Base-by-base conservation (phyloP, 164 flowering plant genomes). In the Aristolochia californica region DNA sequence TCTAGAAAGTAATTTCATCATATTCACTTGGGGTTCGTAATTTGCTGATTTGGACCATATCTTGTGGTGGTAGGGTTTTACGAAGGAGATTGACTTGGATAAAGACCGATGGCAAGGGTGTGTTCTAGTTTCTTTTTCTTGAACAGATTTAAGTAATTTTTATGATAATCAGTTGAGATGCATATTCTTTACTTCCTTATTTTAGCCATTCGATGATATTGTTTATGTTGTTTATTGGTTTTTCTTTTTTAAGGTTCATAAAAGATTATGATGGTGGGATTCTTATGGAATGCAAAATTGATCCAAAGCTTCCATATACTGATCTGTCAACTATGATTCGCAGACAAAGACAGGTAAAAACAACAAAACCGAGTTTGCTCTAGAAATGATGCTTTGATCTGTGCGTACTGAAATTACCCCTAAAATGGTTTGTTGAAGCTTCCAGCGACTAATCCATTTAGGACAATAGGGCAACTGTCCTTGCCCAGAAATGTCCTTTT, bases 51-150 rank as follows among this genome's bases (percentile, higher is more conserved):
- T 34, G 40, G 40, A 34, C 40, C 40, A 34, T 34, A 34, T 34
- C 10, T 34, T 34, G 11, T 34, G 40, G 15, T 58, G 73, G 60
- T 59, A 93, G 99, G 99, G 99, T 52, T 93, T 93, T 63, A 78
- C 99, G 1, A 89, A 89, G 67, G 96, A 90, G 74, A 94, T 94
- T 66, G 60, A 80, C 68, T 72, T 94, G 85, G 99, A 87, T 62
- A 89, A 84, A 73, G 97, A 87, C 34, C 65, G 83, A 64, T 94
- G 99, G 99, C 96, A 87, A 53, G 97, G 97, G 99, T 93, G 85
- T 70, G 85, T 50, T 5, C 17, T 13, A 22, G 10, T 23, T 34
- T 34, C 40, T 34, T 34, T 34, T 34, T 12, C 40, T 34, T 34
- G 9, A 34, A 34, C 40, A 34, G 40, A 34, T 34, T 34, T n/a